Conservation (phyloP, 108 stramenopile genomes). For the Cyclotella baltica region DNA sequence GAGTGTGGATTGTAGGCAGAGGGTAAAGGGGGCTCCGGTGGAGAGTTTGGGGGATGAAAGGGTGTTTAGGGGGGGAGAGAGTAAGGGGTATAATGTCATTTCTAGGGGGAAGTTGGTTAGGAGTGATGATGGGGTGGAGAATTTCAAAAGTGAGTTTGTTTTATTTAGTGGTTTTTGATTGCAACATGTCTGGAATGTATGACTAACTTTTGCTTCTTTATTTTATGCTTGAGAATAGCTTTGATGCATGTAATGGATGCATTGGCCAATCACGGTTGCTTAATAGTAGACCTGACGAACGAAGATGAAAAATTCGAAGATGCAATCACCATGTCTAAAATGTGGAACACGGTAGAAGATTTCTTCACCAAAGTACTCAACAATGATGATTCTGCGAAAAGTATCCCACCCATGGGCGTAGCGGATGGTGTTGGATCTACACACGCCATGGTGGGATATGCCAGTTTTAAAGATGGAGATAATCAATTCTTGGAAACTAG, state of each 20-base stretch:
- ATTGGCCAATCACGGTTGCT: slow-evolving; percentile 77
- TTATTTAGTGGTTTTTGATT: not conserved
- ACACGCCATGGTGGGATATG: slow-evolving; percentile 77
- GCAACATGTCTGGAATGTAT: not conserved
- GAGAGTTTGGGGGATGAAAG: slow-evolving; percentile 53
- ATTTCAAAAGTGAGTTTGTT: slow-evolving; percentile 57
- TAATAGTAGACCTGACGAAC: slow-evolving; percentile 85
- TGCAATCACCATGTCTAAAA: slow-evolving; percentile 59
- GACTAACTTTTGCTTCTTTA: too few species aligned
- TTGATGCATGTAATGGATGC: slow-evolving; percentile 90
- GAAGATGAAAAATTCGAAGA: slow-evolving; percentile 57
- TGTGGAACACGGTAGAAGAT: slow-evolving; percentile 69
- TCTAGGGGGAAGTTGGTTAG: slow-evolving; percentile 58
- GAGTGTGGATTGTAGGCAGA: slow-evolving; percentile 57
- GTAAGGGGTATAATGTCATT: slow-evolving; percentile 78
- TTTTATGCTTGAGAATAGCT: slow-evolving; percentile 21
- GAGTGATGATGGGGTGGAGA: slow-evolving; percentile 72
- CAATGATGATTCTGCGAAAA: slow-evolving; percentile 23
- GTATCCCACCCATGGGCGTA: slow-evolving; percentile 60
- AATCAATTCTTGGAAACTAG: slow-evolving; percentile 86
- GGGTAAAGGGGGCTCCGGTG: slow-evolving; percentile 63
- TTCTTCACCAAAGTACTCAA: slow-evolving; percentile 60
- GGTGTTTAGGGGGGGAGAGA: slow-evolving; percentile 61
- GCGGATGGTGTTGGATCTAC: slow-evolving; percentile 67
- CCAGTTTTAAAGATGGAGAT: slow-evolving; percentile 60